Evolutionary conservation across 1,284 basidiomycete genomes (phyloP), one percentile per base, ranked within the genome.

Genomic region (Ceratobasidium sp.): DNA sequence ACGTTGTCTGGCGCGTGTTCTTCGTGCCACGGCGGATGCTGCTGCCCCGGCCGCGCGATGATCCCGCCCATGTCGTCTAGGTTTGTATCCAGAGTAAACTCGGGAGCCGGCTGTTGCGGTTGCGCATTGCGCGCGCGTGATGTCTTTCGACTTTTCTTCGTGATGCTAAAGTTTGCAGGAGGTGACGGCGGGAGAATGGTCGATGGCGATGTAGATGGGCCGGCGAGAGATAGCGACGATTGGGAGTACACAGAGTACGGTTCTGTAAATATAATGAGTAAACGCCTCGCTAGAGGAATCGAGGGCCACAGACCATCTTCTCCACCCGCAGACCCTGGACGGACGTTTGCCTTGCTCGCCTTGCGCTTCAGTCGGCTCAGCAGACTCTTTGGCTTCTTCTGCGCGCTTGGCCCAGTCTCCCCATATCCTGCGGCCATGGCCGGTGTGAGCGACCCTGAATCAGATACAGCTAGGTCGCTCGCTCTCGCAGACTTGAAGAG

Each of bases 61-160:
- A 97, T 93, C 34, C 92, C 94, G 59, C 92, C 91, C 85, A 97
- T 93, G 73, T 89, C 84, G 36, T 91, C 86, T 50, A 96, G 83
- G 76, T 96, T 88, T 60, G 89, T 90, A 80, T 96, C 93, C 45
- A 95, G 85, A 23, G 83, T 83, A 76, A 87, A 83, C 34, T 76
- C 75, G 9, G 65, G 26, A 12, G 55, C 52, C 10, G 64, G 64
- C 18, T 55, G 50, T 23, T n/a, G 62, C 9, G 30, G 64, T 9
- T 28, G 21, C 8, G 10, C 18, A 26, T 23, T 28, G 2, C 52
- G 52, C 14, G 53, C 53, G 16, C 65, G 65, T 2, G 65, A 32
- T n/a, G 65, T 69, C 26, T 69, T 69, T 6, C 52, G 52, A 6
- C 34, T 32, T n/a, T 69, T 69, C 28, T 69, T 69, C 14, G 28